A percentile compares a stretch with the other conserved stretches of the same genome.
These are phyloP conservation scores for Penicillium sp. DNA, from an alignment of 2,329 filamentous ascomycete species.

Conservation along the genomic window DNA sequence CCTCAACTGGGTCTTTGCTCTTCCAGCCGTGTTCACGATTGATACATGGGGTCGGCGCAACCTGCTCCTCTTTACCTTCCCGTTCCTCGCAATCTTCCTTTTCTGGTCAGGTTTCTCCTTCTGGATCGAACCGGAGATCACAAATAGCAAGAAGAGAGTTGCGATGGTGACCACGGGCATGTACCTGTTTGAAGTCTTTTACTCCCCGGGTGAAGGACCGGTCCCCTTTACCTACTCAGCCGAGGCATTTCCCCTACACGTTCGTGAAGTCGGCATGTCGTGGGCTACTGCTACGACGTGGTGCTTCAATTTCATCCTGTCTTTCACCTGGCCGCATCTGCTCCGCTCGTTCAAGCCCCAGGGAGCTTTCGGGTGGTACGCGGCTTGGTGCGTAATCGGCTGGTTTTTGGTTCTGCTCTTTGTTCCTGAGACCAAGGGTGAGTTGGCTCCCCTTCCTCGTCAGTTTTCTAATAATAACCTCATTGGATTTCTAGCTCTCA, in stretches of 20 bases:
- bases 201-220: conserved; percentile 57
- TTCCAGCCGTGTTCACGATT: conserved; percentile 64
- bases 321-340: conserved; percentile 54
- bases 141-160: conserved; percentile 33
- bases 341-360: conserved; percentile 50
- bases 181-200: conserved; percentile 53
- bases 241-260: conserved; percentile 61
- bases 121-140: conserved; percentile 44
- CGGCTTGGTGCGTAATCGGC: conserved; percentile 54
- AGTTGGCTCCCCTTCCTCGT: conserved; percentile 1
- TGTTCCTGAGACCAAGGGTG: conserved; percentile 51
- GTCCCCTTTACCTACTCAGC: conserved; percentile 65
- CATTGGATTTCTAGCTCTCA: conserved; percentile 29
- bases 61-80: conserved; percentile 61
- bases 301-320: conserved; percentile 56
- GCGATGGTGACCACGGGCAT: conserved; percentile 45
- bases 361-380: conserved; percentile 58
- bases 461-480: conserved; percentile 11
- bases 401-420: conserved; percentile 54
- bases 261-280: conserved; percentile 62
- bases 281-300: conserved; percentile 55
- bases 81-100: conserved; percentile 54
- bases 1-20: conserved; percentile 64
- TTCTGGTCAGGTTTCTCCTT: conserved; percentile 53
- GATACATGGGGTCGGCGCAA: conserved; percentile 65